These are phyloP conservation scores for Neurospora sp. DNA, from an alignment of 495 filamentous ascomycete genomes.

Conservation along the genomic window DNA sequence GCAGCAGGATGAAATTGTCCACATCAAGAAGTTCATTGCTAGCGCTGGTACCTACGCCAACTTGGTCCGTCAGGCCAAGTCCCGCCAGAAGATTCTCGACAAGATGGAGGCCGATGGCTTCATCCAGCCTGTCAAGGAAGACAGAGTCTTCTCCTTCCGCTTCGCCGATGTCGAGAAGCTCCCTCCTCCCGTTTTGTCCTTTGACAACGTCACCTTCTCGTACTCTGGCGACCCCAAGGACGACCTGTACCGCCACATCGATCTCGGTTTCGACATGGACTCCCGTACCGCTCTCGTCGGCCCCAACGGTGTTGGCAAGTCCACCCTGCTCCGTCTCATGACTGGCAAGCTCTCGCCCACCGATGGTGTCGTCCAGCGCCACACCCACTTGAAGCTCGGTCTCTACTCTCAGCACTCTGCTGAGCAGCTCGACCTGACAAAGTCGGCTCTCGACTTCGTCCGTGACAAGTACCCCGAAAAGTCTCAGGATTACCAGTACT, in stretches of 20 bases:
- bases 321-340: slow-evolving; percentile 95
- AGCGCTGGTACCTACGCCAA: slow-evolving; percentile 99
- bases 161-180: slow-evolving; percentile 99
- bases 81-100: slow-evolving; percentile 98
- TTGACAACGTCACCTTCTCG: slow-evolving; percentile 95
- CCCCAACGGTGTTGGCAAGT: slow-evolving; percentile 99
- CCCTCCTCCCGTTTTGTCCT: slow-evolving; percentile 88
- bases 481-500: slow-evolving; percentile 98
- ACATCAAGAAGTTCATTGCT: slow-evolving; percentile 99
- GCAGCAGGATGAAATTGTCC: slow-evolving; percentile 96
- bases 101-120: slow-evolving; percentile 99
- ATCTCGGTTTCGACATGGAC: slow-evolving; percentile 99
- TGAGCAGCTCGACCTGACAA: slow-evolving; percentile 95
- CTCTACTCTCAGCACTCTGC: slow-evolving; percentile 97
- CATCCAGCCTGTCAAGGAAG: slow-evolving; percentile 77
- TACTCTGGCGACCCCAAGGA: slow-evolving; percentile 86
- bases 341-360: slow-evolving; percentile 90
- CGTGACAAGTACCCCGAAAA: slow-evolving; percentile 85
- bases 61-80: slow-evolving; percentile 96
- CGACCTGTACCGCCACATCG: slow-evolving; percentile 90
- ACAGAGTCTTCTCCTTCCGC: slow-evolving; percentile 94
- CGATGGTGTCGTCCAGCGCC: slow-evolving; percentile 67
- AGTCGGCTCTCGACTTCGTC: slow-evolving; percentile 95
- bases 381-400: slow-evolving; percentile 97
- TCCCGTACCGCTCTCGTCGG: slow-evolving; percentile 93